Conservation (phyloP, 495 filamentous ascomycete species). For the Diplogelasinospora grovesii region DNA sequence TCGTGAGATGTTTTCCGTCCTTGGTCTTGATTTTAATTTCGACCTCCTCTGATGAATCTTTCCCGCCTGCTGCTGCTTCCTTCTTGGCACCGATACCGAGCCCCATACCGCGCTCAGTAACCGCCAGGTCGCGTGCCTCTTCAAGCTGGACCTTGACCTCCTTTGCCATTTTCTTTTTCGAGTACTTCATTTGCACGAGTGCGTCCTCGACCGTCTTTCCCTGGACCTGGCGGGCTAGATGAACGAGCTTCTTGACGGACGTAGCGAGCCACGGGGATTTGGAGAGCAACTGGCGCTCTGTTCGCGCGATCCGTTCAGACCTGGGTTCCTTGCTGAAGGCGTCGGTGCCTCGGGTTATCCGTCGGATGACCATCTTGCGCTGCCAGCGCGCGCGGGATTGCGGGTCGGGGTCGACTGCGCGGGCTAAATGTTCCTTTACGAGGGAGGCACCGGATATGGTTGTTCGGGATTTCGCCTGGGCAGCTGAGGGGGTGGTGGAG, state of each 20-base stretch:
- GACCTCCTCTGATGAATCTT: too few species aligned
- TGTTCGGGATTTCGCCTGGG: not conserved
- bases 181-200: slow-evolving; percentile 90
- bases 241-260: slow-evolving; percentile 78
- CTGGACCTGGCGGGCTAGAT: slow-evolving; percentile 75
- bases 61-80: not conserved
- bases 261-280: slow-evolving; percentile 68
- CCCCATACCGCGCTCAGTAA: slow-evolving; percentile 78
- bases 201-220: slow-evolving; percentile 92
- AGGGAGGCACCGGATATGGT: slow-evolving; percentile 10
- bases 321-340: slow-evolving; percentile 60
- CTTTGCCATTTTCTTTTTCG: slow-evolving; percentile 83
- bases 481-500: slow-evolving; percentile 4
- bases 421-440: slow-evolving; percentile 44
- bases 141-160: slow-evolving; percentile 73
- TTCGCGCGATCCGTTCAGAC: slow-evolving; percentile 55
- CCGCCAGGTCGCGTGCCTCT: slow-evolving; percentile 67
- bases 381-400: slow-evolving; percentile 61
- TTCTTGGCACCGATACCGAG: slow-evolving; percentile 40
- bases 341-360: slow-evolving; percentile 41
- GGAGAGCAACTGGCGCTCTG: slow-evolving; percentile 61
- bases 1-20: slow-evolving; percentile 53
- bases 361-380: slow-evolving; percentile 71
- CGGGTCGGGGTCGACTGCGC: slow-evolving; percentile 65
- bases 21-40: slow-evolving; percentile 46